Percentiles rank a stretch among this genome's conserved stretches.
Conservation (phyloP, 352 stramenopile genomes). For the Pilasporangium apinafurcum region DNA sequence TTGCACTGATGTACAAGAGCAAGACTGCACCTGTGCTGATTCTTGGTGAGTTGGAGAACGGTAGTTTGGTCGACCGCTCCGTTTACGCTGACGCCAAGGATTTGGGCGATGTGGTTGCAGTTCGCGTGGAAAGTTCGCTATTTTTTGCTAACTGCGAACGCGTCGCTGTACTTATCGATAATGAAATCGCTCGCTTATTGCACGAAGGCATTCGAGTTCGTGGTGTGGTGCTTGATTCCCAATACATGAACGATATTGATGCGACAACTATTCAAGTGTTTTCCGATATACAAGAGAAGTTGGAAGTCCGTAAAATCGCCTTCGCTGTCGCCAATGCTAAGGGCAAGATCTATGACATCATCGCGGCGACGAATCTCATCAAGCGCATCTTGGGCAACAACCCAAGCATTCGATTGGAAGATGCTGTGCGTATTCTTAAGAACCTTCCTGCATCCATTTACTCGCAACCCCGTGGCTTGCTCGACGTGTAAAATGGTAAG, state of each 20-base stretch:
- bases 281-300: conserved; percentile 46
- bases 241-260: conserved; percentile 49
- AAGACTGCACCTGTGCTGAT: conserved; percentile 28
- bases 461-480: too few species aligned
- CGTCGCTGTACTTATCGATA: conserved; percentile 23
- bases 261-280: conserved; percentile 56
- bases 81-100: conserved; percentile 13
- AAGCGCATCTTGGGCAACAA: conserved; percentile 19
- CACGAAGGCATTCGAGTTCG: conserved; percentile 15
- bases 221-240: conserved; percentile 38
- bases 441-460: neutral
- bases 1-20: conserved; percentile 54
- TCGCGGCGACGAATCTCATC: conserved; percentile 32
- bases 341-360: conserved; percentile 20
- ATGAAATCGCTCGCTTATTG: conserved; percentile 21
- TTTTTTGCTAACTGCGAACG: conserved; percentile 59
- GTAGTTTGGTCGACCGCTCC: conserved; percentile 24
- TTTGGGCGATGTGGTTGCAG: conserved; percentile 21
- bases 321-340: conserved; percentile 43
- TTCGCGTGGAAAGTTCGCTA: conserved; percentile 48
- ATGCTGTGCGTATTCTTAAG: conserved; percentile 19
- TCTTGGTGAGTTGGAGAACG: conserved; percentile 30
- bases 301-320: conserved; percentile 25
- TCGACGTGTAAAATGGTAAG: too few species aligned
- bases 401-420: conserved; percentile 13